These are phyloP conservation scores for Brettanomyces anomalus DNA, from an alignment of 805 yeast genomes.

Conservation along the genomic window DNA sequence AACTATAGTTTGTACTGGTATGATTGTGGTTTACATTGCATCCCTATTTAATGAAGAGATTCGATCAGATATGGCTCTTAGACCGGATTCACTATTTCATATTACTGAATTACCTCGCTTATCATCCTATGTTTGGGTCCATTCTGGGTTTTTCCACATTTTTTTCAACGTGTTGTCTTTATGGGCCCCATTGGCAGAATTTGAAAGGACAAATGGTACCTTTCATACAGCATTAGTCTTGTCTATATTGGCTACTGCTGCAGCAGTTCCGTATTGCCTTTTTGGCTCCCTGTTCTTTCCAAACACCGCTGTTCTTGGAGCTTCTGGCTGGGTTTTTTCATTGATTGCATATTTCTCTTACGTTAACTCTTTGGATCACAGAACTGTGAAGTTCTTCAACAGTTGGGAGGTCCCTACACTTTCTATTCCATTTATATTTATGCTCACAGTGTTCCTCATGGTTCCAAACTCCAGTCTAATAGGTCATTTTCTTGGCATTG, in stretches of 20 bases:
- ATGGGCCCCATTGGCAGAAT: conserved; percentile 50
- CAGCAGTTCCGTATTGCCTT: conserved; percentile 56
- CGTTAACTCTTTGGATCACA: conserved; percentile 15
- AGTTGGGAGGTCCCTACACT: conserved; percentile 48
- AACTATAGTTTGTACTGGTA: conserved; percentile 50
- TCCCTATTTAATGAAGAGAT: conserved; percentile 21
- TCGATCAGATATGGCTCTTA: conserved; percentile 36
- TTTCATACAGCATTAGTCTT: conserved; percentile 76
- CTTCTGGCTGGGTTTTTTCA: conserved; percentile 69
- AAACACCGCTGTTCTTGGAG: conserved; percentile 47
- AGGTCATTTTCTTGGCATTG: conserved; percentile 64
- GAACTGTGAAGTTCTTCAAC: conserved; percentile 16
- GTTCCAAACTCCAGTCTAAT: conserved; percentile 62
- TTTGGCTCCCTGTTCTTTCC: conserved; percentile 45
- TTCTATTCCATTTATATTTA: conserved; percentile 43
- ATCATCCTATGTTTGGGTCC: conserved; percentile 71
- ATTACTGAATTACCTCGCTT: conserved; percentile 37
- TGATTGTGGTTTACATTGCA: conserved; percentile 34
- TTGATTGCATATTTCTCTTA: conserved; percentile 55
- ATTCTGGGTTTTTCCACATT: conserved; percentile 53
- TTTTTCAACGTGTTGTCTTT: conserved; percentile 48
- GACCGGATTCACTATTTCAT: conserved; percentile 45
- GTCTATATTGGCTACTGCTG: conserved; percentile 57
- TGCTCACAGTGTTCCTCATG: conserved; percentile 40
- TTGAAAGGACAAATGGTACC: conserved; percentile 72